Percentiles rank a stretch among this genome's conserved stretches.
Conservation (phyloP, 768 basidiomycete genomes). For the Phaeotremella skinneri region DNA sequence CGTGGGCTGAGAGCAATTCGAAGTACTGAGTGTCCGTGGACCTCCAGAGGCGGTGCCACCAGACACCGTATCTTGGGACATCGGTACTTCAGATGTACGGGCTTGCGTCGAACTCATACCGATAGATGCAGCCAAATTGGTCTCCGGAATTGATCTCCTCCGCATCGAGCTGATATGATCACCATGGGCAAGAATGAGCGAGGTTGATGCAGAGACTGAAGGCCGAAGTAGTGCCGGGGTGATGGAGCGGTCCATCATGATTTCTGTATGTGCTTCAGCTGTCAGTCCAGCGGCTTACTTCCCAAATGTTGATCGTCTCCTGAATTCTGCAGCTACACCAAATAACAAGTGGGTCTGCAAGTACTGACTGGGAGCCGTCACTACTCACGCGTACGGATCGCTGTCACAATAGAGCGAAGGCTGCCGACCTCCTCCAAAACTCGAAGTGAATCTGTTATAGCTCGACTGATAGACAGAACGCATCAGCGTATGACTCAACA, state of each 20-base stretch:
- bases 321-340: too few species aligned
- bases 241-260: constrained; percentile 34
- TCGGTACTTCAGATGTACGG: too few species aligned
- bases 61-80: too few species aligned
- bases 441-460: constrained; percentile 39
- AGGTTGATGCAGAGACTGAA: neutral
- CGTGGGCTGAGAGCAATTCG: too few species aligned
- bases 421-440: constrained; percentile 38
- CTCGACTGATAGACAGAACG: constrained; percentile 15
- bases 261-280: constrained; percentile 30
- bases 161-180: neutral
- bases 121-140: too few species aligned
- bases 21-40: too few species aligned
- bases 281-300: too few species aligned
- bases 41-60: too few species aligned
- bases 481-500: neutral
- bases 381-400: constrained; percentile 38
- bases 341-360: neutral
- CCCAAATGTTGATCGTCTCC: too few species aligned
- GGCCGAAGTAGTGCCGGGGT: neutral
- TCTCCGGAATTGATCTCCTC: too few species aligned
- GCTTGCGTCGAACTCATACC: too few species aligned
- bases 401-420: constrained; percentile 32
- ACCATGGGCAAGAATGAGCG: neutral
- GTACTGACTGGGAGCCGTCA: neutral